Evolutionary conservation across 805 yeast species (phyloP).

Genomic region (Kodamaea laetipori): DNA sequence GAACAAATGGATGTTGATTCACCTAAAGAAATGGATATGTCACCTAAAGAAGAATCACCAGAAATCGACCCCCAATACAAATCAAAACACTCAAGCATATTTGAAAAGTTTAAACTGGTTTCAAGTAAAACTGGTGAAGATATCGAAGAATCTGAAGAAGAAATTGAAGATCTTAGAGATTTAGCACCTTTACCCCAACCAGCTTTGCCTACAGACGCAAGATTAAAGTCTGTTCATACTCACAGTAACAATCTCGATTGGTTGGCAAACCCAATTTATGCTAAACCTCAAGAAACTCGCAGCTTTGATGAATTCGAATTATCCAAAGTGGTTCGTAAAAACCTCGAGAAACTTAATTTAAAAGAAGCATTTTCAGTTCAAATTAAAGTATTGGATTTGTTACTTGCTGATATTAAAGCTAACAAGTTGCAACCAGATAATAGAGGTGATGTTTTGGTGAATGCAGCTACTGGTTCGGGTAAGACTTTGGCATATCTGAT

Average conservation of each 20-base stretch:
- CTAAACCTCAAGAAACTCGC: slow-evolving; percentile 46
- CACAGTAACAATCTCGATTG: slow-evolving; percentile 52
- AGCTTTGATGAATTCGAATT: slow-evolving; percentile 55
- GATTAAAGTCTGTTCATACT: slow-evolving; percentile 30
- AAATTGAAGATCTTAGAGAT: slow-evolving; percentile 25
- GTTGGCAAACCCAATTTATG: slow-evolving; percentile 65
- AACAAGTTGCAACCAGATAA: slow-evolving; percentile 50
- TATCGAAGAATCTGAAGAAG: slow-evolving; percentile 20
- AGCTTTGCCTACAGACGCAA: slow-evolving; percentile 55
- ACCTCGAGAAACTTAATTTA: slow-evolving; percentile 50
- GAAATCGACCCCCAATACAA: slow-evolving; percentile 19
- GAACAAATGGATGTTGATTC: not conserved
- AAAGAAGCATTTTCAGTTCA: slow-evolving; percentile 76
- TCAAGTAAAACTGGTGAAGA: slow-evolving; percentile 34
- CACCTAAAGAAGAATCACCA: slow-evolving; percentile 1
- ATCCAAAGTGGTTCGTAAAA: slow-evolving; percentile 44
- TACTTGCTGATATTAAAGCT: slow-evolving; percentile 46
- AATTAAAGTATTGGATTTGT: slow-evolving; percentile 59
- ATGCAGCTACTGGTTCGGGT: slow-evolving; percentile 96
- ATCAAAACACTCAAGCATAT: slow-evolving; percentile 26
- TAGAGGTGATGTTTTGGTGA: slow-evolving; percentile 78
- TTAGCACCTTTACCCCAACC: slow-evolving; percentile 88
- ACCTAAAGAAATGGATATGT: not conserved
- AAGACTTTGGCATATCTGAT: slow-evolving; percentile 87
- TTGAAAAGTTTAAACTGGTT: slow-evolving; percentile 23